Percentiles rank a stretch among this genome's conserved stretches.
These are phyloP conservation scores for Trichoderma gamsii DNA, from an alignment of 495 filamentous ascomycete species.

Conservation along the genomic window DNA sequence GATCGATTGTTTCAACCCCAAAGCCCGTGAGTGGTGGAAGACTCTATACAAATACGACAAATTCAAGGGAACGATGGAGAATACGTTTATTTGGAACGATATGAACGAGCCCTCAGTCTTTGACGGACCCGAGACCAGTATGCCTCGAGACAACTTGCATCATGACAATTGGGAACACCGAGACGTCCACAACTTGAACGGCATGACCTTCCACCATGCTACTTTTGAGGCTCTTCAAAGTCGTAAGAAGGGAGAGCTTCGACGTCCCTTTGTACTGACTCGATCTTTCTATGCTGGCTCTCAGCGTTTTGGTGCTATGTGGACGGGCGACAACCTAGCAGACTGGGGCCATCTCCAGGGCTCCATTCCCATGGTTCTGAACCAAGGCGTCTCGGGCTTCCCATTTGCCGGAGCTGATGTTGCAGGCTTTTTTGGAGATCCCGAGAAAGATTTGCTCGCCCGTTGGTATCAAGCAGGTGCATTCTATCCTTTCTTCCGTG, in stretches of 20 bases:
- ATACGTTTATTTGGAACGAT: conserved; percentile 96
- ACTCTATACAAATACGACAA: conserved; percentile 76
- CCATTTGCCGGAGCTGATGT: conserved; percentile 95
- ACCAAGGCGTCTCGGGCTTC: conserved; percentile 85
- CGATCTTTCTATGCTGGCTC: conserved; percentile 85
- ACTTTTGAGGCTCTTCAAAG: conserved; percentile 77
- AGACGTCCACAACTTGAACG: conserved; percentile 92
- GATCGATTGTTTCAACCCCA: conserved; percentile 91
- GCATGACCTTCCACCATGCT: conserved; percentile 88
- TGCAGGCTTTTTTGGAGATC: conserved; percentile 97
- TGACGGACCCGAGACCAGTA: conserved; percentile 93
- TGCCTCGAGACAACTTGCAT: conserved; percentile 97
- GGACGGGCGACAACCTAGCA: conserved; percentile 96
- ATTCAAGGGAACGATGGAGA: conserved; percentile 75
- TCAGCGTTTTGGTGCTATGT: conserved; percentile 89
- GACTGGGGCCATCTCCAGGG: conserved; percentile 84
- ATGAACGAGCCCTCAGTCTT: conserved; percentile 99
- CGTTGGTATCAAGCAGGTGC: conserved; percentile 96
- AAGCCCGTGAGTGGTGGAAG: conserved; percentile 82
- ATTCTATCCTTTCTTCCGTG: conserved; percentile 98
- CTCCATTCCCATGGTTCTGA: conserved; percentile 85
- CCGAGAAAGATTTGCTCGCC: conserved; percentile 78
- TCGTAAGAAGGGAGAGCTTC: conserved; percentile 70
- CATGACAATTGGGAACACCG: conserved; percentile 91
- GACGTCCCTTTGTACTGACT: conserved; percentile 84